Percentiles rank a stretch among this genome's conserved stretches.
phyloP scores from a whole-genome alignment of 2,329 filamentous ascomycete genomes.

The Coleophoma cylindrospora region DNA sequence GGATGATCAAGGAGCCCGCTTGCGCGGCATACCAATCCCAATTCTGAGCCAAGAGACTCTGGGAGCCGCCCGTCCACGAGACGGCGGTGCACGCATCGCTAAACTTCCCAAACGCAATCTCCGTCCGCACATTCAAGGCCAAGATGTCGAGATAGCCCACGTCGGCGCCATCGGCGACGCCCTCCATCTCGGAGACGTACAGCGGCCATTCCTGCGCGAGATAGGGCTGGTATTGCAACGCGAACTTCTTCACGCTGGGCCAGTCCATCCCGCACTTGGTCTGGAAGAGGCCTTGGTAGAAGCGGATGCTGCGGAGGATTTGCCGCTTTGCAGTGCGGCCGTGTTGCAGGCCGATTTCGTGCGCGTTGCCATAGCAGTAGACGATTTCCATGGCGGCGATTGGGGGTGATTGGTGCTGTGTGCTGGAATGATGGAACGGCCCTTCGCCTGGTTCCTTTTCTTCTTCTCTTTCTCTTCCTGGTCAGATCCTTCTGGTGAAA shows the following conservation, averaged over 20 bases:
- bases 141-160: constrained; percentile 38
- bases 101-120: constrained; percentile 45
- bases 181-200: constrained; percentile 31
- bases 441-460: too few species aligned
- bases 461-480: too few species aligned
- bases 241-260: constrained; percentile 16
- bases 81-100: constrained; percentile 45
- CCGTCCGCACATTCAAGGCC: constrained; percentile 45
- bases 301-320: constrained; percentile 28
- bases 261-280: constrained; percentile 28
- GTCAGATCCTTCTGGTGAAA: too few species aligned
- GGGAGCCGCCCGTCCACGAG: constrained; percentile 27
- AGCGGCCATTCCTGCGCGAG: constrained; percentile 9
- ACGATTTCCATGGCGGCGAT: constrained; percentile 11
- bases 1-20: constrained; percentile 12
- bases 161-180: constrained; percentile 39
- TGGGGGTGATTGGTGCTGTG: too few species aligned
- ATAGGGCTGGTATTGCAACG: constrained; percentile 12
- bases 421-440: too few species aligned
- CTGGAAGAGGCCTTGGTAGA: constrained; percentile 31
- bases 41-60: constrained; percentile 19
- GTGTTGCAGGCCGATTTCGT: constrained; percentile 30
- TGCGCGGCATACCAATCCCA: constrained; percentile 23
- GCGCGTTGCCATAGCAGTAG: constrained; percentile 10
- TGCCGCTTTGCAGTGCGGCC: constrained; percentile 24